These are phyloP conservation scores for Pterocarpus santalinus DNA, from an alignment of 306 rosid genomes.

Conservation along the genomic window DNA sequence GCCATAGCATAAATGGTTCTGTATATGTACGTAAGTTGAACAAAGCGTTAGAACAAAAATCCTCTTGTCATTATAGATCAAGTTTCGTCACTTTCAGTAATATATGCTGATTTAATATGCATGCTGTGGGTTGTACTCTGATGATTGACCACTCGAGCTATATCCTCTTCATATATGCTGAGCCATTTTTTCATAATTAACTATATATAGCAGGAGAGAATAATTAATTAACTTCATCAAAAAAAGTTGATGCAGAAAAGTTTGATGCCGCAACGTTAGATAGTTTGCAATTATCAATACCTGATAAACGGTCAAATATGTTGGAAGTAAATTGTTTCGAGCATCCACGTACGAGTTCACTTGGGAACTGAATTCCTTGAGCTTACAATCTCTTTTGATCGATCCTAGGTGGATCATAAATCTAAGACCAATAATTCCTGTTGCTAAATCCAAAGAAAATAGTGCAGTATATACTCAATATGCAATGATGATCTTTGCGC, in stretches of 20 bases:
- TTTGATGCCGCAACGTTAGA: background rate
- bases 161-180: background rate
- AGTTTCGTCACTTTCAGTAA: slow-evolving; percentile 41
- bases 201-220: background rate
- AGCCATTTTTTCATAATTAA: background rate
- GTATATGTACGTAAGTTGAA: slow-evolving; percentile 2
- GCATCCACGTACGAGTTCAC: slow-evolving; percentile 42
- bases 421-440: slow-evolving; percentile 38
- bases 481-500: slow-evolving; percentile 15
- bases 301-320: slow-evolving; percentile 7
- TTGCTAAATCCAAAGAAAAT: slow-evolving; percentile 35
- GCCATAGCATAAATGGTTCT: background rate
- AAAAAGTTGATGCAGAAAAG: too few species aligned
- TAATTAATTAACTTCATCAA: background rate
- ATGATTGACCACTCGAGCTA: background rate
- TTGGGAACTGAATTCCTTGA: slow-evolving; percentile 55
- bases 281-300: background rate
- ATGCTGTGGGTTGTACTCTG: background rate
- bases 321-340: slow-evolving; percentile 6
- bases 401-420: slow-evolving; percentile 56
- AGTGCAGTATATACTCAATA: background rate
- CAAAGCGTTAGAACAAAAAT: slow-evolving; percentile 40
- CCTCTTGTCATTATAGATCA: slow-evolving; percentile 20
- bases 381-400: slow-evolving; percentile 44
- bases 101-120: slow-evolving; percentile 33